Percentiles rank a stretch among this genome's conserved stretches.
Evolutionary conservation across 257 asterid genomes (phyloP).

Genomic region (Paulownia fortunei): DNA sequence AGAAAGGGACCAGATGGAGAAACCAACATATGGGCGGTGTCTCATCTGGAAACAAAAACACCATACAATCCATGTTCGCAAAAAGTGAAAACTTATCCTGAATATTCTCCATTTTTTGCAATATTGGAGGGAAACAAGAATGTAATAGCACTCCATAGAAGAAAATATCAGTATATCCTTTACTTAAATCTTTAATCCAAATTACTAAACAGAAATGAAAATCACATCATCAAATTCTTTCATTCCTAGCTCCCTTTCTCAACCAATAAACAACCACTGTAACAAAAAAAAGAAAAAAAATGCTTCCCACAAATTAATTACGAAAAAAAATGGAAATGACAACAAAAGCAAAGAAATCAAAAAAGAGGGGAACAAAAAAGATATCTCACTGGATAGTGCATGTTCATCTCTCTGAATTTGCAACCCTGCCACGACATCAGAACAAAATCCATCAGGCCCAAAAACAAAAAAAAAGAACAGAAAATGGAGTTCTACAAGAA

Average conservation of each 20-base stretch:
- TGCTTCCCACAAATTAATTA: background rate
- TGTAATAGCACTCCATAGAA: background rate
- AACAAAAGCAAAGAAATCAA: background rate
- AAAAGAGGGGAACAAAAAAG: background rate
- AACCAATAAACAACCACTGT: background rate
- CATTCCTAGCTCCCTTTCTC: background rate
- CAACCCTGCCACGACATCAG: conserved; percentile 59
- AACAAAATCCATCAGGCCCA: background rate
- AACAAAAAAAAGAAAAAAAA: background rate
- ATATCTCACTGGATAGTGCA: conserved; percentile 63
- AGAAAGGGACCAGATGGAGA: background rate
- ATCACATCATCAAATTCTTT: background rate
- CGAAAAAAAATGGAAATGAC: background rate
- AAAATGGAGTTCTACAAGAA: background rate
- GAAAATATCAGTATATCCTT: background rate
- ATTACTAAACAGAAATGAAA: conserved; percentile 4
- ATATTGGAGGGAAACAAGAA: background rate
- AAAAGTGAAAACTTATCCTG: background rate
- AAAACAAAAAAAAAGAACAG: background rate
- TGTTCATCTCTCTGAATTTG: conserved; percentile 84
- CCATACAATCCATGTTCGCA: background rate
- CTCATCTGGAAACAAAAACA: background rate
- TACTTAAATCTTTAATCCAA: conserved; percentile 1
- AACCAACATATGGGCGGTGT: background rate
- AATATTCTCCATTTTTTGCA: background rate